Conservation (phyloP, 1,139 yeast genomes). For the Zygosaccharomyces pseudobailii region DNA sequence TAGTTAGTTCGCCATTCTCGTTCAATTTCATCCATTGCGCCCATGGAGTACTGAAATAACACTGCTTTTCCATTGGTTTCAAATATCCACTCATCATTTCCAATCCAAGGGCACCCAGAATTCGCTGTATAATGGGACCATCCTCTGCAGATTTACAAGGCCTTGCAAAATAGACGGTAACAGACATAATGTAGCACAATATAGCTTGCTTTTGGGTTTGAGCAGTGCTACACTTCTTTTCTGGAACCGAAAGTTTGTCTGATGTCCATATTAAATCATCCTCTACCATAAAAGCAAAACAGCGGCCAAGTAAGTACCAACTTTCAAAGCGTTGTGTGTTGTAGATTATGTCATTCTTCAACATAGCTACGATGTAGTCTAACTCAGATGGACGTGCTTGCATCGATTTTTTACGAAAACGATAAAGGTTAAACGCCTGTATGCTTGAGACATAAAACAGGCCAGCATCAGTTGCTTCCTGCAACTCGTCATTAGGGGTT, state of each 20-base stretch:
- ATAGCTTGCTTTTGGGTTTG: conserved; percentile 64
- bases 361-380: conserved; percentile 63
- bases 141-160: conserved; percentile 12
- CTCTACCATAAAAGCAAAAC: conserved; percentile 74
- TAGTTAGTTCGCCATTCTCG: conserved; percentile 28
- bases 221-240: conserved; percentile 60
- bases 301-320: conserved; percentile 82
- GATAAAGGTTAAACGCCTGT: conserved; percentile 59
- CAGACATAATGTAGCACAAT: conserved; percentile 71
- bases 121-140: conserved; percentile 29
- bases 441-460: conserved; percentile 72
- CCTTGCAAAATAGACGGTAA: conserved; percentile 27
- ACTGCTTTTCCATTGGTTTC: conserved; percentile 56
- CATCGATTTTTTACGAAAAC: conserved; percentile 63
- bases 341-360: conserved; percentile 62
- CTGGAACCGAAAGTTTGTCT: conserved; percentile 66
- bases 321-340: conserved; percentile 70
- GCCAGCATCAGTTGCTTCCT: conserved; percentile 47
- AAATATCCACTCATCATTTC: conserved; percentile 31
- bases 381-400: conserved; percentile 80
- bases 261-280: conserved; percentile 90
- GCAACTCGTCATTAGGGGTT: conserved; percentile 35
- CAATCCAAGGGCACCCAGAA: conserved; percentile 28
- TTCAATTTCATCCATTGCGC: conserved; percentile 22
- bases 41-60: conserved; percentile 26